These are phyloP conservation scores for Fragilaria radians DNA, from an alignment of 108 stramenopile species.

Conservation along the genomic window DNA sequence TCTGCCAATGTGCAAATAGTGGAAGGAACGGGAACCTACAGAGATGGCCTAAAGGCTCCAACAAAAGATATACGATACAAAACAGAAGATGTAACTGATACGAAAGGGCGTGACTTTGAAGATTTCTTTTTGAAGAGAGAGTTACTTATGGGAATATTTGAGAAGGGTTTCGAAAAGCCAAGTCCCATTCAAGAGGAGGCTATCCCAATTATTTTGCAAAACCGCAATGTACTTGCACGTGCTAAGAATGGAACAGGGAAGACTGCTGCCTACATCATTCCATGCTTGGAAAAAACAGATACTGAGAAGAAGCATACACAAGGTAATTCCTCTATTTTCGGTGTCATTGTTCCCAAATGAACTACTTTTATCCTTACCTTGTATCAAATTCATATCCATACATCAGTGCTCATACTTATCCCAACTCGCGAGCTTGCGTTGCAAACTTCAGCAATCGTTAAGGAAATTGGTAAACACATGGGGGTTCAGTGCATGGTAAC, in stretches of 20 bases:
- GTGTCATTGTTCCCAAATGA: neutral
- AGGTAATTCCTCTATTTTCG: constrained; percentile 31
- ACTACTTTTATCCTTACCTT: neutral
- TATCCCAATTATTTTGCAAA: constrained; percentile 95
- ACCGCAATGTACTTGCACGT: constrained; percentile 93
- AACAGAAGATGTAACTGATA: constrained; percentile 94
- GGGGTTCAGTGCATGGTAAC: constrained; percentile 96
- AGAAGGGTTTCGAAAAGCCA: constrained; percentile 99
- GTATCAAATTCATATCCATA: neutral
- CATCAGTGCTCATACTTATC: constrained; percentile 86
- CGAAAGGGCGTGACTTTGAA: constrained; percentile 96
- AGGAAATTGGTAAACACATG: constrained; percentile 98
- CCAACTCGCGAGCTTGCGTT: constrained; percentile 97
- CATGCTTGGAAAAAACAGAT: constrained; percentile 96
- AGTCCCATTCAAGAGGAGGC: constrained; percentile 98
- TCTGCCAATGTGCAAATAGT: constrained; percentile 18
- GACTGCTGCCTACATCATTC: constrained; percentile 98
- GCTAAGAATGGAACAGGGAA: constrained; percentile 99
- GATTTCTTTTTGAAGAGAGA: constrained; percentile 96
- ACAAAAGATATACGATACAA: constrained; percentile 83
- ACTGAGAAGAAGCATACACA: constrained; percentile 80
- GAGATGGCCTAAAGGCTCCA: constrained; percentile 78
- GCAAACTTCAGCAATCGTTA: constrained; percentile 97
- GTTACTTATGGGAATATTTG: constrained; percentile 98
- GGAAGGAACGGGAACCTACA: constrained; percentile 68